phyloP scores from a whole-genome alignment of 2,329 filamentous ascomycete genomes.

The Fusarium miscanthi region DNA sequence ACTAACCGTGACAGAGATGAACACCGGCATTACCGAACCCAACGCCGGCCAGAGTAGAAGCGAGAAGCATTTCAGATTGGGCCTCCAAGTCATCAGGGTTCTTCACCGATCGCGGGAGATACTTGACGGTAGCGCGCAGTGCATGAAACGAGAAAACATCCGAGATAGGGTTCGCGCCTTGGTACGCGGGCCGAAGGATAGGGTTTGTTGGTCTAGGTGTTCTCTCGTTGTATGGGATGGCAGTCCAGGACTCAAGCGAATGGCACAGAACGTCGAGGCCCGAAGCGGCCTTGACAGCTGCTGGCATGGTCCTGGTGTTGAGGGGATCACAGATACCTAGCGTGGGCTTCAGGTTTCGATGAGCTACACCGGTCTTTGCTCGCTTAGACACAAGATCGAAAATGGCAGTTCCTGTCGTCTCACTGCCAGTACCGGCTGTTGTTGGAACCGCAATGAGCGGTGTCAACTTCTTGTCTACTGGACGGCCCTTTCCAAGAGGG shows the following conservation, averaged over 20 bases:
- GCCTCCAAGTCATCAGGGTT: slow-evolving; percentile 94
- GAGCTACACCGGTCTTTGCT: slow-evolving; percentile 95
- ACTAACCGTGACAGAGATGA: slow-evolving; percentile 74
- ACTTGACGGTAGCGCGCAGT: slow-evolving; percentile 85
- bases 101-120: slow-evolving; percentile 85
- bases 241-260: slow-evolving; percentile 95
- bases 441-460: slow-evolving; percentile 87
- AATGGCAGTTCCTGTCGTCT: slow-evolving; percentile 97
- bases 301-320: slow-evolving; percentile 96
- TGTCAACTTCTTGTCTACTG: slow-evolving; percentile 75
- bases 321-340: slow-evolving; percentile 87
- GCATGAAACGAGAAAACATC: slow-evolving; percentile 96
- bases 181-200: slow-evolving; percentile 90
- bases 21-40: slow-evolving; percentile 98
- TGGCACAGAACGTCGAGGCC: slow-evolving; percentile 97
- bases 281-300: slow-evolving; percentile 90
- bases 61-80: slow-evolving; percentile 94
- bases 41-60: slow-evolving; percentile 92
- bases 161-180: slow-evolving; percentile 96
- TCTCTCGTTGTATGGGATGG: slow-evolving; percentile 92
- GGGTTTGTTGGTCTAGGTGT: slow-evolving; percentile 88
- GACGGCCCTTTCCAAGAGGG: slow-evolving; percentile 86
- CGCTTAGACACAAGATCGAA: slow-evolving; percentile 92
- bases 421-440: slow-evolving; percentile 86
- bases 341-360: slow-evolving; percentile 94